Evolutionary conservation across 306 rosid species (phyloP), one percentile per base, ranked within the genome.

Genomic region (Acacia melanoxylon): DNA sequence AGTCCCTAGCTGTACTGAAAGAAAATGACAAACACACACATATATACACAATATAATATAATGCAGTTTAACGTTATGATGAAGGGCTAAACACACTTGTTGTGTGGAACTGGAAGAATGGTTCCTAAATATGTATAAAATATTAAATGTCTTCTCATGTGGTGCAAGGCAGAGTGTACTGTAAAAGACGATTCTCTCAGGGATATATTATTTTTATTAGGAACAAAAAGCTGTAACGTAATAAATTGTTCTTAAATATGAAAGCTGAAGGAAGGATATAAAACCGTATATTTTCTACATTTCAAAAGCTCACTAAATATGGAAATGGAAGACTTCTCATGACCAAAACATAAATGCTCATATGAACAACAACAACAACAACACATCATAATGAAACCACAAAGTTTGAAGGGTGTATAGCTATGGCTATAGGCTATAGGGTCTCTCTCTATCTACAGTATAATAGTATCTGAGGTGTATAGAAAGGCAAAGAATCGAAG

Each of bases 401-500:
- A 20, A 7, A 56, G 62, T 52, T 20, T n/a, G 68, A 73, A 79
- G 82, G 74, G 11, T 74, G 81, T 13, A 81, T 85, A 80, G 70
- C 68, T 54, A 29, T 29, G 31, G 31, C 31, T 29, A 76, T 24
- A 69, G 31, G 31, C 31, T 29, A 76, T 24, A 69, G 54, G 27
- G 49, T 75, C 79, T 66, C 76, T 14, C 79, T 66, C 76, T 14
- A 70, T 51, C 27, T 8, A 44, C 25, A 75, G 72, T 51, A 10
- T 44, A 1, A 44, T 44, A 16, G 20, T 1, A 35, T 84, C 82
- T 65, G 68, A 75, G 88, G 71, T 49, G 2, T 46, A 52, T 8
- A 79, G 80, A 82, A 82, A 88, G 86, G 88, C 82, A 89, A 31
- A 77, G 61, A 65, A 82, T 85, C 86, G 85, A 82, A 80, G 68